These are phyloP conservation scores for Tetrahymena thermophila DNA, from an alignment of 73 alveolate genomes.

Conservation along the genomic window DNA sequence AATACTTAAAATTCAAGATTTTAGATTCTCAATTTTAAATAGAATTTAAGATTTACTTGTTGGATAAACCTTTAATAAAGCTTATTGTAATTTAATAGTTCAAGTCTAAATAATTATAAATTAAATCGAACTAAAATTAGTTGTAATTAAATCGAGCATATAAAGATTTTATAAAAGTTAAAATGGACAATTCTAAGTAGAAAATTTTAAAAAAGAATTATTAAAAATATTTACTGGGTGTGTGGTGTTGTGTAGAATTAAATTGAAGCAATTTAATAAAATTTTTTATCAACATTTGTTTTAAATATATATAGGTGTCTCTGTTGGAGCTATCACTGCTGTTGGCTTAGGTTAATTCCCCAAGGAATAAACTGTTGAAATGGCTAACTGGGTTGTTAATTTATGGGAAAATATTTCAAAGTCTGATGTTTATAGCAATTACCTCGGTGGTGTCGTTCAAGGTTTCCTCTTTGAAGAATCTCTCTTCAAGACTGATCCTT, in stretches of 20 bases:
- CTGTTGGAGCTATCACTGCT: constrained; percentile 70
- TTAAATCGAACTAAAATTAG: neutral
- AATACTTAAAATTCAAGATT: neutral
- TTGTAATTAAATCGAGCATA: too few relatives aligned
- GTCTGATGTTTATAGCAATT: constrained; percentile 33
- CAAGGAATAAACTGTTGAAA: constrained; percentile 45
- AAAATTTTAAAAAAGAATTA: too few relatives aligned
- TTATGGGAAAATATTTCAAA: constrained; percentile 40
- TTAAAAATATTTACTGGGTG: neutral
- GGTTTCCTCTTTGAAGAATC: constrained; percentile 46
- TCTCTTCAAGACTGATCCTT: constrained; percentile 48
- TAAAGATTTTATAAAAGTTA: too few relatives aligned
- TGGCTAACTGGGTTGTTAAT: constrained; percentile 32
- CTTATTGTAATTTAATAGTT: neutral
- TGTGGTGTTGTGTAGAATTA: too few relatives aligned
- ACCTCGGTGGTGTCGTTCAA: constrained; percentile 51
- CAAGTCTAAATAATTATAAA: neutral
- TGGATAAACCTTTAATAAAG: neutral
- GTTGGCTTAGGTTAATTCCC: constrained; percentile 46
- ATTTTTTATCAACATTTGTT: neutral
- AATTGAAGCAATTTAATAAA: neutral
- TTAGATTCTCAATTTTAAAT: neutral
- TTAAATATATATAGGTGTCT: constrained; percentile 42
- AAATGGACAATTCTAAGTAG: too few relatives aligned
- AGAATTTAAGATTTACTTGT: neutral